Base-by-base conservation (phyloP, 805 yeast genomes). In the Kazachstania taianensis region DNA sequence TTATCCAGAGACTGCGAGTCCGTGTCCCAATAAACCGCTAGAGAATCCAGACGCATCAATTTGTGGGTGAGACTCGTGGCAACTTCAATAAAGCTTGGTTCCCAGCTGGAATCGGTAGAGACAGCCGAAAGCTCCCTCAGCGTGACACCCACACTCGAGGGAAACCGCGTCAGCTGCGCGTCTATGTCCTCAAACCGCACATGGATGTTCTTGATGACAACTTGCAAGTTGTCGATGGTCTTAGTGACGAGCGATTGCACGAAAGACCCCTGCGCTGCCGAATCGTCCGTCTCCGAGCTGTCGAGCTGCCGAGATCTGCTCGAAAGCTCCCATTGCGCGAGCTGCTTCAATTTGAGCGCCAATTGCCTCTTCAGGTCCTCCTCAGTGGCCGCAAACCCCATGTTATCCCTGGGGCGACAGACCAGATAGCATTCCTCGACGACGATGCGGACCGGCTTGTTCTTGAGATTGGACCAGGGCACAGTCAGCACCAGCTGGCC, bases 391-490 rank as follows among this genome's bases (percentile, higher is more conserved):
- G 25, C 8, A n/a, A 22, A 22, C 45, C 77, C 69, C 43, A 63
- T 71, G 10, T 26, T 20, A 4, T 75, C 58, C 15, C 77, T 75
- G 2, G 97, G 96, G 2, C 78, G 65, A 1, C 94, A 94, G 24
- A 94, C 65, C 19, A 92, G 54, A 48, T 79, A 86, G 9, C 86
- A 89, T 54, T 92, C 92, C 48, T 92, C 89, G 40, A 92, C 80
- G 9, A 74, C 65, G 10, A 92, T 73, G 54, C 83, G 84, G 6
- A 89, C 97, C 0, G 99, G 97, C 50, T 87, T 83, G 15, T 82
- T 78, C 53, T 87, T 87, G 44, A 94, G 65, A 52, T 86, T 92
- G 1, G 96, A 80, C 96, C 97, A 94, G 0, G 99, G 98, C 26
- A 92, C 89, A 53, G 83, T 95, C 37, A 92, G 63, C 0, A 94